Evolutionary conservation across 2,329 filamentous ascomycete species (phyloP), one percentile per base, ranked within the genome.

Genomic region (Tolypocladium capitatum): DNA sequence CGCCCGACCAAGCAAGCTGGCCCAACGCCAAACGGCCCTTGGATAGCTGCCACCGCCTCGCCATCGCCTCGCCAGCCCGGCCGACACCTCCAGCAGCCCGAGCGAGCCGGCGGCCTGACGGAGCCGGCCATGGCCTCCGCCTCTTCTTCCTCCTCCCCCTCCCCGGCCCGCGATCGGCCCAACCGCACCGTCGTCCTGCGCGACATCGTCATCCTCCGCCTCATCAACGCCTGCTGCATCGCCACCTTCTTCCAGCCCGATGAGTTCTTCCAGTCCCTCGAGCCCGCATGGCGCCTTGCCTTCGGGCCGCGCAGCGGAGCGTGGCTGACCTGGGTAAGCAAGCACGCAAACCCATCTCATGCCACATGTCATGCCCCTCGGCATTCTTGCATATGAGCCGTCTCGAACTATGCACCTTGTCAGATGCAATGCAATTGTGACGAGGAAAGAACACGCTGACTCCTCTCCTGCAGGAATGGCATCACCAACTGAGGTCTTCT

Each of bases 241-340:
- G 73, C 78, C 54, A 97, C 92, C 20, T 98, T 96, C 65, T 98
- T 98, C 69, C 92, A 98, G 66, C 92, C 92, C 28, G 92, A 98
- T 70, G 92, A 98, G 66, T 97, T 87, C 71, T 98, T 92, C 60
- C 92, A 98, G 63, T 85, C 89, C 1, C 77, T 97, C 41, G 92
- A 98, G 69, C 91, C 92, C 46, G 92, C 92, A 55, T 97, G 91
- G 90, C 73, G 82, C 58, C 75, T 92, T 48, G 85, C 86, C 3
- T 96, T 95, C 72, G 90, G 90, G 21, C 60, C 71, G 2, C 63
- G 74, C 14, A 85, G 83, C 64, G 85, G 86, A 52, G 87, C 91
- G 28, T 98, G 91, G 87, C 75, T 96, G 59, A 98, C 92, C 52
- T 98, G 92, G 92, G 91, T 94, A 73, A 59, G 76, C 24, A 16